These are phyloP conservation scores for Microbotryum saponariae DNA, from an alignment of 1,284 basidiomycete species.

Conservation along the genomic window DNA sequence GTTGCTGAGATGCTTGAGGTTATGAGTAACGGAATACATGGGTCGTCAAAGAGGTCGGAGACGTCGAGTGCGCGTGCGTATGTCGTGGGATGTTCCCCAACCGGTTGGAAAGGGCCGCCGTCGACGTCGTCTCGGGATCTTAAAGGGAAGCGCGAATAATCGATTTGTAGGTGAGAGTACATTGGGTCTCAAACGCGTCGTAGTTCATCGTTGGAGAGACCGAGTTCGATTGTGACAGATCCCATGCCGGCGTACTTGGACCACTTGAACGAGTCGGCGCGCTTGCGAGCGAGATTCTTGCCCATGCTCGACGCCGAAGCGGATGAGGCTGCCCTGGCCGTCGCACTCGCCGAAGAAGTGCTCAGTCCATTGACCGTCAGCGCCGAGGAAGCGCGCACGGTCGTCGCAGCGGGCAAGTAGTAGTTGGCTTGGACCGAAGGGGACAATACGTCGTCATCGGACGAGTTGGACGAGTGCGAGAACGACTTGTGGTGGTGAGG, in stretches of 20 bases:
- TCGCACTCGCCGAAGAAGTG: not conserved
- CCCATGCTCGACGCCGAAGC: not conserved
- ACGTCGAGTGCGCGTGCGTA: too few species aligned
- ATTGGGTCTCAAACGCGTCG: not conserved
- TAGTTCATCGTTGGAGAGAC: not conserved
- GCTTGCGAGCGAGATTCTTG: slow-evolving; percentile 2
- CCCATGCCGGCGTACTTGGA: not conserved
- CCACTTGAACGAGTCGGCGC: slow-evolving; percentile 3
- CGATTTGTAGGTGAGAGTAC: not conserved
- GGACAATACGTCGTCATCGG: not conserved
- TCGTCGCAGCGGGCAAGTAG: not conserved
- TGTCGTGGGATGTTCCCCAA: too few species aligned
- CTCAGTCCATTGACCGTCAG: not conserved
- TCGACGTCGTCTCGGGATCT: too few species aligned
- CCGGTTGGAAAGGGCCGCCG: too few species aligned
- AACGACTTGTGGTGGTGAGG: not conserved
- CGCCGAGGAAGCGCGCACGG: not conserved
- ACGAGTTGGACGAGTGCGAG: not conserved
- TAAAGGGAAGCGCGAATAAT: too few species aligned
- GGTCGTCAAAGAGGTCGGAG: too few species aligned
- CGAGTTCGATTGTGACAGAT: slow-evolving; percentile 3
- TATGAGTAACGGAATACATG: too few species aligned
- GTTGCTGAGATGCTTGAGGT: too few species aligned
- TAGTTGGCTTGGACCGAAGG: not conserved
- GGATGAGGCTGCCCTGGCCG: not conserved